Base-by-base conservation (phyloP, 768 basidiomycete species). In the Mycena galopus region DNA sequence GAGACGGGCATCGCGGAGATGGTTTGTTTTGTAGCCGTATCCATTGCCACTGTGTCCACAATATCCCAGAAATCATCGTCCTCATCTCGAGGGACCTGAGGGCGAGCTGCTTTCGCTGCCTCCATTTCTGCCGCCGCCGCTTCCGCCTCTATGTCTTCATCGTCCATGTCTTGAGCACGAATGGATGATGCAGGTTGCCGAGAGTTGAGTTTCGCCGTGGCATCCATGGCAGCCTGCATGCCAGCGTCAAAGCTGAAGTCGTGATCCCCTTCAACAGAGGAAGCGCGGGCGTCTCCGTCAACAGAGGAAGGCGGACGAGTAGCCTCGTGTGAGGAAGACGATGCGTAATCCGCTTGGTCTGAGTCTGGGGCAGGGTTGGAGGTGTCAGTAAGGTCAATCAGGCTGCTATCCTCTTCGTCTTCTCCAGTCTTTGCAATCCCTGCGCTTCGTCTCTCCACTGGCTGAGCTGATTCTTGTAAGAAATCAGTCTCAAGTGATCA, bases 401-500 rank as follows among this genome's bases (percentile, higher is more conserved):
- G 25, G 29, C 71, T 73, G 21, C 76, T 76, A 29, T 77, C 78
- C 12, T 70, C 77, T n/a, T 74, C 76, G 7, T 79, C 74, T 11
- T 76, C 77, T 4, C 77, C 81, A 3, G 27, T 56, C 39, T 73
- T 74, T 58, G 76, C 53, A 42, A 80, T 76, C 53, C 85, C 82
- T 85, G 85, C 35, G 87, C 88, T 79, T 94, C 91, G 78, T 96
- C 93, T 66, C 88, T 85, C 93, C 94, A 96, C 23, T 91, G 89
- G n/a, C 91, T 89, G 27, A 95, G 79, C 23, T 90, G 86, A 29
- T 92, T 90, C 94, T 94, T 51, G 32, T 37, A 61, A 56, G 32
- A 47, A 63, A 58, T 58, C 71, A 66, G 62, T 25, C 69, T 33
- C 44, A 50, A 55, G 25, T 7, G 17, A 53, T 27, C 23, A 37